Evolutionary conservation across 495 filamentous ascomycete species (phyloP).

Genomic region (Beverwykella pulmonaria): DNA sequence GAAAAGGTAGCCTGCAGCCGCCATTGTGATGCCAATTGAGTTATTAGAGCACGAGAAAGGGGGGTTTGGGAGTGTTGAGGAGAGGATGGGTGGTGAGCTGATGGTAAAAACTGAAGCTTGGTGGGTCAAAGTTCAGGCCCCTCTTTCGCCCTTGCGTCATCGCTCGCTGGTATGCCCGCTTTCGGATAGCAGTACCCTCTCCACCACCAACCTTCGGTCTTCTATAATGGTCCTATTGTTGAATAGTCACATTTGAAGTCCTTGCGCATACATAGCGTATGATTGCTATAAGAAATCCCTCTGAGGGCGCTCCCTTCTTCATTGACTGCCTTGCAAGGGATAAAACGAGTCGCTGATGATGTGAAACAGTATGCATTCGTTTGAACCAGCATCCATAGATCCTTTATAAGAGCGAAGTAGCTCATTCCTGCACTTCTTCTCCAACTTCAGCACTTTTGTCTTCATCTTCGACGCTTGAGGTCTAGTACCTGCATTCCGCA

Average conservation of each 20-base stretch:
- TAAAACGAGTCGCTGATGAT: not conserved
- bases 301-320: no score
- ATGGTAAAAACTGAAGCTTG: not conserved
- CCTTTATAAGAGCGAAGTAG: not conserved
- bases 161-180: not conserved
- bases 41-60: not conserved
- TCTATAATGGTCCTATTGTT: no score
- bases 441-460: not conserved
- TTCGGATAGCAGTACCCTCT: not conserved
- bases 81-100: not conserved
- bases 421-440: not conserved
- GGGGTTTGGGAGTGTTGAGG: not conserved
- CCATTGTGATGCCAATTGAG: slow-evolving; percentile 16
- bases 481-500: not conserved
- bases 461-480: not conserved
- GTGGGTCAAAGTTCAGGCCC: not conserved
- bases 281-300: no score
- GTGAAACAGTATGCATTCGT: slow-evolving; percentile 7
- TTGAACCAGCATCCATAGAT: not conserved
- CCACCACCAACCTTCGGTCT: not conserved
- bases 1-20: slow-evolving; percentile 14
- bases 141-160: not conserved
- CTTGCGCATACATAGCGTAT: no score
- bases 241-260: no score
- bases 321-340: not conserved